Evolutionary conservation across 768 basidiomycete genomes (phyloP), one percentile per base, ranked within the genome.

Genomic region (Trametes coccinea): DNA sequence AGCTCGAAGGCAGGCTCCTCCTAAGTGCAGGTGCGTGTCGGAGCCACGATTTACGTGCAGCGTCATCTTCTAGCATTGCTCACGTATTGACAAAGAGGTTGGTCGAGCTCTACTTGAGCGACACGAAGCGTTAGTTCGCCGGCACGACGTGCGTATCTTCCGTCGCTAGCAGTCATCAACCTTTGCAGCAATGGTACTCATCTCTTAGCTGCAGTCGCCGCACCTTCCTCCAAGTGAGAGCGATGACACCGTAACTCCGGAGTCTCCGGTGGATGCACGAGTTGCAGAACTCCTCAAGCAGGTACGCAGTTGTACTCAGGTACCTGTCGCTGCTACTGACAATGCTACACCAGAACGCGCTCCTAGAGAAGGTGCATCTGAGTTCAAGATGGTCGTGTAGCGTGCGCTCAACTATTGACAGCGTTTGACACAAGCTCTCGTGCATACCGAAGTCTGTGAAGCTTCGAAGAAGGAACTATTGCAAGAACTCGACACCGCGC

Each of bases 51-150:
- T 5, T 39, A 31, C 9, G 37, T 44, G 5, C 34, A 22, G 22
- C 22, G 22, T 22, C 22, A 22, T 22, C 22, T 22, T 22, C 22
- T 22, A 22, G 22, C 22, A 22, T 22, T 22, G 22, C 22, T 22
- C 22, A 22, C 22, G 22, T 22, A 22, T 22, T 22, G 22, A 22
- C 22, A 22, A 51, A 93, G 93, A 95, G 80, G 88, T 96, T 31
- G 94, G 94, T 11, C 92, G 94, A 73, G 94, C 95, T 4, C 75
- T 97, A 49, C 74, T 97, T 50, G 86, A 90, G 69, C 79, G 88
- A 61, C 93, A 95, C 71, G 94, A 95, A 75, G 90, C 89, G 3
- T 92, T 92, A 73, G 85, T 93, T 31, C 84, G 87, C 50, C 81
- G 82, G 68, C 84, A 86, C 58, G 86, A 90, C 82, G 86, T 84